These are phyloP conservation scores for Nemania abortiva DNA, from an alignment of 2,329 filamentous ascomycete species.

Conservation along the genomic window DNA sequence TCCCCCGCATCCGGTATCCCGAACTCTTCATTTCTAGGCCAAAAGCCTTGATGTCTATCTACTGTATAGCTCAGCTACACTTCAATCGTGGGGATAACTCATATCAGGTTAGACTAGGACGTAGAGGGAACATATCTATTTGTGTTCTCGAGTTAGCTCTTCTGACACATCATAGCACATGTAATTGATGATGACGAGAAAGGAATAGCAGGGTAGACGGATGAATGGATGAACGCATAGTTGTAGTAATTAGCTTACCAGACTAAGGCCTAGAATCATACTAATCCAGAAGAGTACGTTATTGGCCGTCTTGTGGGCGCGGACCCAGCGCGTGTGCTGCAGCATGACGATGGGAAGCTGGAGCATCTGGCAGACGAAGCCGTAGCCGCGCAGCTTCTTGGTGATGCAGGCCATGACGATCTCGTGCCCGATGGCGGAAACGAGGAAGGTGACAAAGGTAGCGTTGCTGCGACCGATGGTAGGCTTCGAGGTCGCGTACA, in stretches of 20 bases:
- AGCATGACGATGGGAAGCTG: constrained; percentile 95
- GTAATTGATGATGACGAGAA: background rate
- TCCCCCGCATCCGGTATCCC: background rate
- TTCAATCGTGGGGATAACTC: background rate
- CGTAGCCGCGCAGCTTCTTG: constrained; percentile 94
- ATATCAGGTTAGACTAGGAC: constrained; percentile 59
- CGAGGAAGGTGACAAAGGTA: constrained; percentile 90
- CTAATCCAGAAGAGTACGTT: constrained; percentile 92
- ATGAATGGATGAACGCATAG: background rate
- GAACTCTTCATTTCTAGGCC: constrained; percentile 1
- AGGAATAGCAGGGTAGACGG: background rate
- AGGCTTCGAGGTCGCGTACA: constrained; percentile 85
- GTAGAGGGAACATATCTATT: constrained; percentile 69
- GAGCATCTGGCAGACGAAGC: constrained; percentile 94
- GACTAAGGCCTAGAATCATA: constrained; percentile 86
- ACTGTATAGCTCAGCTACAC: constrained; percentile 1
- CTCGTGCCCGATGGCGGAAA: constrained; percentile 91
- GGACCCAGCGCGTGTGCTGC: constrained; percentile 83
- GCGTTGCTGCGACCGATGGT: constrained; percentile 82
- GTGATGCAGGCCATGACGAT: constrained; percentile 98
- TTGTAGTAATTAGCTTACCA: constrained; percentile 66
- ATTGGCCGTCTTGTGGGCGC: constrained; percentile 81
- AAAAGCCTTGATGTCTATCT: background rate
- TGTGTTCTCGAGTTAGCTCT: constrained; percentile 47
- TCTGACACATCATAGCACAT: constrained; percentile 18